Conservation (phyloP, 2,329 filamentous ascomycete genomes). For the Cercospora sp. region DNA sequence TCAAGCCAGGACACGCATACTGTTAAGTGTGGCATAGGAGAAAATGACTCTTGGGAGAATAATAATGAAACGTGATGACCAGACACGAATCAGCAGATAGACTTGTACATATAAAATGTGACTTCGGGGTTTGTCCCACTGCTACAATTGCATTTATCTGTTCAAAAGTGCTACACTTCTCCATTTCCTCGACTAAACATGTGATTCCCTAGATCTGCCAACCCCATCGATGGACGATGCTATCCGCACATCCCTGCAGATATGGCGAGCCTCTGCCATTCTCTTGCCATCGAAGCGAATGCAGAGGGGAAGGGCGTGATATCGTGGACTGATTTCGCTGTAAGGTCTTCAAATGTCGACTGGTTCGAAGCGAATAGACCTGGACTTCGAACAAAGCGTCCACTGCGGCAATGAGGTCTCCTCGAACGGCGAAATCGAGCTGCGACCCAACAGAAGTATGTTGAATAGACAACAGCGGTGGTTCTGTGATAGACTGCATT, state of each 20-base stretch:
- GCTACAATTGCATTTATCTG: not conserved
- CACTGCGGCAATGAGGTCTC: constrained; percentile 26
- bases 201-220: constrained; percentile 2
- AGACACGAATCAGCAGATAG: constrained; percentile 5
- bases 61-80: constrained; percentile 5
- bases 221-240: constrained; percentile 26
- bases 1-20: constrained; percentile 12
- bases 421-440: constrained; percentile 12
- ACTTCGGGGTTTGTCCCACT: not conserved
- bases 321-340: not conserved
- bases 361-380: constrained; percentile 28
- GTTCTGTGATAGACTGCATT: not conserved
- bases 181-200: not conserved
- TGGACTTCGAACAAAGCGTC: constrained; percentile 28
- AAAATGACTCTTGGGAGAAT: not conserved
- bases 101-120: not conserved
- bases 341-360: constrained; percentile 24
- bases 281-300: constrained; percentile 26
- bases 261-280: constrained; percentile 23
- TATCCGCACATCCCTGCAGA: constrained; percentile 28
- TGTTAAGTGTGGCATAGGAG: not conserved
- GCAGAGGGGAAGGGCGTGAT: constrained; percentile 8
- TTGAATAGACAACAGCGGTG: constrained; percentile 20
- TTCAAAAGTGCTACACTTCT: not conserved
- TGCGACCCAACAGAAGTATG: constrained; percentile 10